Evolutionary conservation across 257 asterid genomes (phyloP), one percentile per base, ranked within the genome.

Genomic region (Capsicum chinense): DNA sequence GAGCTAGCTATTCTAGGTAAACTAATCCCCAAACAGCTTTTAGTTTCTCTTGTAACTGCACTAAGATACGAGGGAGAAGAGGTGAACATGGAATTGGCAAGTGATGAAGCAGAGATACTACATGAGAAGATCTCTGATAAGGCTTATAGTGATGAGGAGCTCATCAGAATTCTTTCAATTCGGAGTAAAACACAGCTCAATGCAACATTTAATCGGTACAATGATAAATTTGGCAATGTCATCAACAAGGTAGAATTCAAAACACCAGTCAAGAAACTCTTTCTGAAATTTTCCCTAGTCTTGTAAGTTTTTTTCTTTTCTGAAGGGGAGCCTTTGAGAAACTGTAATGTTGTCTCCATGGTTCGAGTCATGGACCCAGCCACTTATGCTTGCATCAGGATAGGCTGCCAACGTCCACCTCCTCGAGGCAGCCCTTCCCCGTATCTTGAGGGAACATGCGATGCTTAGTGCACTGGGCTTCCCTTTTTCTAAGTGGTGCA

Each of bases 121-220:
- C 97, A 91, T 9, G 92, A 92, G 83, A 94, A 94, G 92, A 95
- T 95, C 79, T 80, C 87, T 14, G 90, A 85, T 47, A 92, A 94
- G 88, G 95, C 92, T n/a, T 92, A 91, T 81, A 87, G 52, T 63
- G 93, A 94, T 80, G 97, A 96, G 14, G 97, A 94, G 85, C 10
- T 94, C 47, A 88, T 95, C 64, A 83, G 98, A 88, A 93, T 95
- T 79, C 81, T 94, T 17, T 80, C 98, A 0, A 92, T 98, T 2
- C 90, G 98, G 90, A 94, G 98, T 92, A 94, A 94, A 89, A 90
- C 97, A 7, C 99, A 96, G 87, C 92, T 96, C 76, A 93, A 90
- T 86, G 99, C 98, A 84, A 92, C 98, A 13, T 89, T 94, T 68
- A 93, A 94, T 89, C 95, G 91, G 44, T 94, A 93, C 74, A 91